Evolutionary conservation across 306 rosid species (phyloP).

Genomic region (Prunus davidiana): DNA sequence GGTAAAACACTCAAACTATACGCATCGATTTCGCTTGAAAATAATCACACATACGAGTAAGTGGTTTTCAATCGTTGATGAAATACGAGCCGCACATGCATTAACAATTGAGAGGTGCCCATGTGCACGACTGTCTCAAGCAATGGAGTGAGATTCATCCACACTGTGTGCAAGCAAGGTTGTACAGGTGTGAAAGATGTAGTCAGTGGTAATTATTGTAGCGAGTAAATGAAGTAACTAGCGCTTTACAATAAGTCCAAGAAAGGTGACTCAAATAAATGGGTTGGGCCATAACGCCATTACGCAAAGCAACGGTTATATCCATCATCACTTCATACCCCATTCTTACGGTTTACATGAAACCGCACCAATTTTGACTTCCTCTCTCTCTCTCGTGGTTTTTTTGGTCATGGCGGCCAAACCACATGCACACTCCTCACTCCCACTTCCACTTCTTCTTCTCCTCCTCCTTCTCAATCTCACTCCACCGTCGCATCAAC

Average conservation of each 20-base stretch:
- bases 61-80: too few relatives aligned
- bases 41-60: too few relatives aligned
- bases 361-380: neutral
- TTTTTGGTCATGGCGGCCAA: neutral
- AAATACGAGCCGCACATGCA: too few relatives aligned
- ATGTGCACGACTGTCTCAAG: too few relatives aligned
- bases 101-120: too few relatives aligned
- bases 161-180: too few relatives aligned
- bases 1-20: too few relatives aligned
- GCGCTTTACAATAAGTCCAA: too few relatives aligned
- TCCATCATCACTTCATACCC: neutral
- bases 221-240: neutral
- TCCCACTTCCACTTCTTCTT: neutral
- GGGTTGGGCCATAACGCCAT: neutral
- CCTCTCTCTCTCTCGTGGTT: neutral
- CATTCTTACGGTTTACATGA: neutral
- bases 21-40: too few relatives aligned
- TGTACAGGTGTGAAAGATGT: too few relatives aligned
- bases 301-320: neutral
- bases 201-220: neutral
- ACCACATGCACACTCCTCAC: neutral
- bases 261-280: neutral
- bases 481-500: constrained; percentile 21
- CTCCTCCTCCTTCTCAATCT: constrained; percentile 8
- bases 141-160: too few relatives aligned